Conservation (phyloP, 2,329 filamentous ascomycete species). For the Mollisiaceae sp. region DNA sequence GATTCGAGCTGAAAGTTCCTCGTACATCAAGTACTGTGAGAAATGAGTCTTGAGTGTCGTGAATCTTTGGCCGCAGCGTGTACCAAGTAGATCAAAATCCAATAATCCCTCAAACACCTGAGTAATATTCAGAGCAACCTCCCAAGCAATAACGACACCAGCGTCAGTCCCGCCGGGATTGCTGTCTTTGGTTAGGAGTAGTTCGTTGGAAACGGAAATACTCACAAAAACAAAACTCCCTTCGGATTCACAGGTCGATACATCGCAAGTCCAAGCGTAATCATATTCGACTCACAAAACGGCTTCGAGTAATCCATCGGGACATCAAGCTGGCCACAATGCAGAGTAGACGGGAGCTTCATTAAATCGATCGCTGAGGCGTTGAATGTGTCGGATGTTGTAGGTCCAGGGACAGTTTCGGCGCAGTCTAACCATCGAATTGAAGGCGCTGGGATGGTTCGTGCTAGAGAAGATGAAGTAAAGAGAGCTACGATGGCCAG, state of each 20-base stretch:
- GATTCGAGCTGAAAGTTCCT: conserved; percentile 28
- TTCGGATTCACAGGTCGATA: conserved; percentile 21
- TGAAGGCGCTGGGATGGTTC: not conserved
- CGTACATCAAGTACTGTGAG: conserved; percentile 24
- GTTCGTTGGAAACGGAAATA: not conserved
- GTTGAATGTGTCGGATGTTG: not conserved
- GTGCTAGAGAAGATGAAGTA: not conserved
- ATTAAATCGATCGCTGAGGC: conserved; percentile 13
- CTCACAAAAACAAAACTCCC: conserved; percentile 24
- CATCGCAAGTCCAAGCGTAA: conserved; percentile 26
- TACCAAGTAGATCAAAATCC: conserved; percentile 23
- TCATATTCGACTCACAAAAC: conserved; percentile 19
- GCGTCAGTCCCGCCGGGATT: conserved; percentile 27
- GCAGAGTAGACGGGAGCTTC: conserved; percentile 22
- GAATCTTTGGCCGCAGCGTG: not conserved
- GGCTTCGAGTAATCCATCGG: conserved; percentile 29
- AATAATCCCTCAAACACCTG: conserved; percentile 19
- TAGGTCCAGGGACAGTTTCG: not conserved
- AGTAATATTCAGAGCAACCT: conserved; percentile 21
- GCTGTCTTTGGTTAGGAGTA: not conserved
- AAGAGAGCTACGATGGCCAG: not conserved
- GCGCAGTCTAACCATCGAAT: conserved; percentile 4
- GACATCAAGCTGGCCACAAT: conserved; percentile 27
- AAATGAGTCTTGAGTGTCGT: not conserved
- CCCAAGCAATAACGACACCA: conserved; percentile 25